Evolutionary conservation across 2,329 filamentous ascomycete species (phyloP).

Genomic region (Ilyonectria sp.): DNA sequence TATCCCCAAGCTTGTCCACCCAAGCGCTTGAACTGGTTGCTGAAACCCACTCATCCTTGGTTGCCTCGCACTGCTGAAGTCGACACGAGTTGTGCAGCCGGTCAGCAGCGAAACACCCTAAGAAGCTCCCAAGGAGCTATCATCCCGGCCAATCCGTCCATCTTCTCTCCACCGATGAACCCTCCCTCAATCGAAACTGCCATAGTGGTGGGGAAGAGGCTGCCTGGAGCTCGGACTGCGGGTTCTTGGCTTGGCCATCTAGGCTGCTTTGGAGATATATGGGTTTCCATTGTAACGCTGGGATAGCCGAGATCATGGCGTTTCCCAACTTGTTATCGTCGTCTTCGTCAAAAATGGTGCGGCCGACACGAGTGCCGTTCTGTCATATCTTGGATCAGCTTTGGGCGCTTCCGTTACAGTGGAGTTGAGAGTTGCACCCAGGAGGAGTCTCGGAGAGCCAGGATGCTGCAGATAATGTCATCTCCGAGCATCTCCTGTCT

Average conservation of each 20-base stretch:
- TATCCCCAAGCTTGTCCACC: background rate
- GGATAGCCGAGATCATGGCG: constrained; percentile 12
- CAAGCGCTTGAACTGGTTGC: background rate
- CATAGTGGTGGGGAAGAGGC: constrained; percentile 11
- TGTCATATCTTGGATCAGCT: constrained; percentile 5
- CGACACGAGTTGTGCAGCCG: constrained; percentile 28
- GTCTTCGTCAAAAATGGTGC: background rate
- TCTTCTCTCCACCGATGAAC: constrained; percentile 2
- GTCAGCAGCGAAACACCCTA: constrained; percentile 9
- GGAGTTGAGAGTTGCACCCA: constrained; percentile 13
- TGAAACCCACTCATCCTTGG: constrained; percentile 11
- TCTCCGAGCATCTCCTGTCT: constrained; percentile 9
- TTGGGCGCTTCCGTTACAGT: constrained; percentile 5
- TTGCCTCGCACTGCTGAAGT: constrained; percentile 5
- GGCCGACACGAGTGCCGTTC: background rate
- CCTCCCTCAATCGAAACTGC: constrained; percentile 15
- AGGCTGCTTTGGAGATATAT: constrained; percentile 1
- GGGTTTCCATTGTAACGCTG: constrained; percentile 17
- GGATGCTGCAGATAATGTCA: constrained; percentile 13
- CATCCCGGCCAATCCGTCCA: background rate
- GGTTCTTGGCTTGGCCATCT: constrained; percentile 14
- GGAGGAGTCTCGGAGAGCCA: background rate
- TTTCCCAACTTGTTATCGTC: background rate
- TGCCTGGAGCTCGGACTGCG: background rate
- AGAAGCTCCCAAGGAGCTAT: background rate